Evolutionary conservation across 2,329 filamentous ascomycete species (phyloP), one percentile per base, ranked within the genome.

Genomic region (Tolypocladium ophioglossoides): DNA sequence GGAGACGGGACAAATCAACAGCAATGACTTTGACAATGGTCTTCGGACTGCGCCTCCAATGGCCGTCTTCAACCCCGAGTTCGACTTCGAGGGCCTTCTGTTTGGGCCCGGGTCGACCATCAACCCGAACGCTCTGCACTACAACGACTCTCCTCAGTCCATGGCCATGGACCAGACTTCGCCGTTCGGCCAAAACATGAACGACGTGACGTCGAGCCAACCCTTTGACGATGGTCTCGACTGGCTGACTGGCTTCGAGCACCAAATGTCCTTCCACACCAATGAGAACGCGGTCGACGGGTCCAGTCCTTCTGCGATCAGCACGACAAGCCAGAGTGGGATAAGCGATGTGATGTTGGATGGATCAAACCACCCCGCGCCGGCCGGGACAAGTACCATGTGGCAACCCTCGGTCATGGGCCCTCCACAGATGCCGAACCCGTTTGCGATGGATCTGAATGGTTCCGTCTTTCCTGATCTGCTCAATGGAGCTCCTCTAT

Each of bases 261-360:
- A 86, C 63, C 83, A 87, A 48, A 82, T 92, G 77, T 81, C 81
- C 9, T 84, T 90, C 67, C 79, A 78, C 62, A 73, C 76, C 54
- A 87, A 86, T 63, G 91, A 96, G 62, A 86, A 85, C 60, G 90
- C 89, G 32, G 82, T 96, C 53, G 92, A 96, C 63, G 91, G 88
- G 56, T 97, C 94, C 12, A 97, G 94, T 16, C 94, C 94, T 18
- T 97, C 94, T 10, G 91, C 91, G 49, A 92, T 97, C 69, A 97
- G 92, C 74, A 95, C 89, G 46, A 89, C 89, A 56, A 97, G 91
- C 71, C 91, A 95, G 66, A 92, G 88, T 68, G 89, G 86, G 51
- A 88, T 91, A 69, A 95, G 89, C 70, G 94, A 97, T 67, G 84
- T 91, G 56, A 91, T 96, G 86, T 77, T 94, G 55, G 91, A 96